These are phyloP conservation scores for Mikania micrantha DNA, from an alignment of 129 eudicot genomes.

Conservation along the genomic window DNA sequence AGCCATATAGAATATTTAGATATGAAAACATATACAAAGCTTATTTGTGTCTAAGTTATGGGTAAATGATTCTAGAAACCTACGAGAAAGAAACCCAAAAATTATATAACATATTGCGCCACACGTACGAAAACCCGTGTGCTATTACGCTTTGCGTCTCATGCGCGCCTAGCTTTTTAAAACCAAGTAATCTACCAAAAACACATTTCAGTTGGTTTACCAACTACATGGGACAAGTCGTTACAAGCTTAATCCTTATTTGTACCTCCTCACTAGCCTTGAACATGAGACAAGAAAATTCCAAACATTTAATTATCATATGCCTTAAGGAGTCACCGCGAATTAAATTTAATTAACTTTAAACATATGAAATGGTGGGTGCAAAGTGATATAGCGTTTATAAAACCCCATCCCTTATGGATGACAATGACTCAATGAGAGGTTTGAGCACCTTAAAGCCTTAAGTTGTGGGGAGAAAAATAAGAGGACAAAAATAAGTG, in stretches of 20 bases:
- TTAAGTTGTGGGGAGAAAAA: too few relatives aligned
- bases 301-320: background rate
- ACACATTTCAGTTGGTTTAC: background rate
- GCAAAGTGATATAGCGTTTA: too few relatives aligned
- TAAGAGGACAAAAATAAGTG: background rate
- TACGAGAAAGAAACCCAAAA: too few relatives aligned
- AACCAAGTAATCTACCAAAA: too few relatives aligned
- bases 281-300: background rate
- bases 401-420: too few relatives aligned
- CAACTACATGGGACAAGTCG: too few relatives aligned
- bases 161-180: background rate
- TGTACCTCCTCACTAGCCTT: background rate
- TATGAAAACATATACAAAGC: background rate
- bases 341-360: background rate
- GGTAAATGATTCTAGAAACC: background rate
- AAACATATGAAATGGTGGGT: background rate
- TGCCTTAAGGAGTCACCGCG: background rate
- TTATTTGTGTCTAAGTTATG: background rate
- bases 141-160: background rate
- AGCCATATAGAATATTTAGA: background rate
- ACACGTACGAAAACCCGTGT: background rate
- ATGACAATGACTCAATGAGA: too few relatives aligned
- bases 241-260: too few relatives aligned
- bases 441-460: too few relatives aligned
- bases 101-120: background rate